A percentile compares a stretch with the other conserved stretches of the same genome.
Conservation (phyloP, 805 yeast species). For the Metschnikowia picachoensis region DNA sequence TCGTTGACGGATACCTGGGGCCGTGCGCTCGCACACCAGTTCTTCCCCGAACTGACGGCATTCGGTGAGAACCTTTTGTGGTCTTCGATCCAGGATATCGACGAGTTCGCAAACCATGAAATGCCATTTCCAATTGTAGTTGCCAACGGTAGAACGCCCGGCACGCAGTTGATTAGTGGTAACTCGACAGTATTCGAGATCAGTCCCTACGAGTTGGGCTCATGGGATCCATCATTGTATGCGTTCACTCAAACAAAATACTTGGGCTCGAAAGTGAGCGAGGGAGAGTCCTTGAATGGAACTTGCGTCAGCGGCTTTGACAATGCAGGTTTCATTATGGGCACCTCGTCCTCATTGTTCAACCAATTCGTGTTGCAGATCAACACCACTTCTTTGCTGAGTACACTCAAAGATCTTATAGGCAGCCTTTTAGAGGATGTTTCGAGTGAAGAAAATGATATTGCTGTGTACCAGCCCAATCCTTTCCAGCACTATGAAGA, state of each 20-base stretch:
- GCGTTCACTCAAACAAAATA: constrained; percentile 66
- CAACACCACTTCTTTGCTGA: constrained; percentile 20
- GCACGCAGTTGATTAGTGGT: constrained; percentile 24
- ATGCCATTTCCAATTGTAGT: constrained; percentile 41
- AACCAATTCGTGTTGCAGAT: constrained; percentile 30
- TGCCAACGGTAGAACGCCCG: constrained; percentile 38
- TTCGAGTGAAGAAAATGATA: constrained; percentile 28
- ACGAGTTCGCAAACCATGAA: constrained; percentile 25
- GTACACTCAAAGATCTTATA: constrained; percentile 24
- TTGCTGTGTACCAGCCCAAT: constrained; percentile 39
- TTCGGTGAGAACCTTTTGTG: constrained; percentile 30
- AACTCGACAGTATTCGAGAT: constrained; percentile 40
- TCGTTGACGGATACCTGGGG: constrained; percentile 44
- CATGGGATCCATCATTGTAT: constrained; percentile 77
- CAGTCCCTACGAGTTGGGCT: constrained; percentile 54
- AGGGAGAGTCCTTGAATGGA: constrained; percentile 50
- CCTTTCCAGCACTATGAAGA: constrained; percentile 29
- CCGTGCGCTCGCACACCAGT: constrained; percentile 38
- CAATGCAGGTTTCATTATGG: constrained; percentile 49
- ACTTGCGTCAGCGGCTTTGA: constrained; percentile 68
- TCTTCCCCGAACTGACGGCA: constrained; percentile 27
- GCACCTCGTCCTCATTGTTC: constrained; percentile 38
- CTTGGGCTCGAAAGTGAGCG: constrained; percentile 59
- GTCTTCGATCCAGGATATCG: constrained; percentile 26
- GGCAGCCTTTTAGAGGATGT: constrained; percentile 23